These are phyloP conservation scores for Manihot esculenta DNA, from an alignment of 441 rosid species.

Conservation along the genomic window DNA sequence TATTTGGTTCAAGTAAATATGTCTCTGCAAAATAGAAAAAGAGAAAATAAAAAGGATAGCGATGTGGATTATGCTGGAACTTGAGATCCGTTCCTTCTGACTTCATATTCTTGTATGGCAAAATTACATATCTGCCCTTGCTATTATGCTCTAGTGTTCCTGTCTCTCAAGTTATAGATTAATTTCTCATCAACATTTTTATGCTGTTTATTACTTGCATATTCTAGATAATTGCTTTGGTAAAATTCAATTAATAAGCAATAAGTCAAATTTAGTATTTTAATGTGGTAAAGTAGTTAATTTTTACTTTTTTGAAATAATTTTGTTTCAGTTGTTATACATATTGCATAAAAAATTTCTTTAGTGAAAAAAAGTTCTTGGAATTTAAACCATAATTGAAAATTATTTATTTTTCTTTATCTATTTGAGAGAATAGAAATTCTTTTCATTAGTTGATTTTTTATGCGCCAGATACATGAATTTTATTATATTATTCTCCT, in stretches of 20 bases:
- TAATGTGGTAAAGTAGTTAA: not conserved
- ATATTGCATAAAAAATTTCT: not conserved
- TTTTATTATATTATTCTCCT: not conserved
- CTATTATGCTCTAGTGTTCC: not conserved
- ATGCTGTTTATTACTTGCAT: constrained; percentile 2
- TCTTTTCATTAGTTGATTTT: not conserved
- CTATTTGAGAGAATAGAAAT: not conserved
- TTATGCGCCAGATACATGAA: not conserved
- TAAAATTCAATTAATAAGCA: not conserved
- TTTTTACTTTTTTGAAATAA: not conserved
- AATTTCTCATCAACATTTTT: not conserved
- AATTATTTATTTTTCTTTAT: not conserved
- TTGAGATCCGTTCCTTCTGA: constrained; percentile 30
- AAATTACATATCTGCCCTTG: constrained; percentile 39
- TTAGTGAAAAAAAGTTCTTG: not conserved
- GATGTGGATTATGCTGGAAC: constrained; percentile 20
- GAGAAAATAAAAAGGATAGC: constrained; percentile 5
- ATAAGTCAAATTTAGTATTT: not conserved
- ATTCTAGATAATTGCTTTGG: not conserved
- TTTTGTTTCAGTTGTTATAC: not conserved
- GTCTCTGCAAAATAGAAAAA: constrained; percentile 9
- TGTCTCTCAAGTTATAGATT: not conserved
- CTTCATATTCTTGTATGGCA: constrained; percentile 24
- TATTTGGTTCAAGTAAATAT: not conserved
- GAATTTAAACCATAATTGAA: not conserved